Evolutionary conservation across 1,139 yeast genomes (phyloP).

Genomic region (Sugiyamaella castrensis): DNA sequence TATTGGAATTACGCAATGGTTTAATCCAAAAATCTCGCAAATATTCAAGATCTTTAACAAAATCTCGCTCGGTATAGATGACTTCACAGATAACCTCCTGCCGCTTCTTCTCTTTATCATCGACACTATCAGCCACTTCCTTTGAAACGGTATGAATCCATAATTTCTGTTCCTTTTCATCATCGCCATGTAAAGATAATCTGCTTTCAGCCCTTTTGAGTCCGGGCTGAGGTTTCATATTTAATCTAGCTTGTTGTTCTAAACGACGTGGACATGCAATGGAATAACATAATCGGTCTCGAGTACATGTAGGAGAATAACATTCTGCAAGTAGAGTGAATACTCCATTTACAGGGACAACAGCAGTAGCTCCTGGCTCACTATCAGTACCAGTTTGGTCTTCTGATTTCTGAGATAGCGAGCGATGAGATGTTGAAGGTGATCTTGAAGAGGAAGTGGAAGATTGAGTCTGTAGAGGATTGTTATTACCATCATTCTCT

Average conservation of each 20-base stretch:
- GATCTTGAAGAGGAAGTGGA: slow-evolving; percentile 6
- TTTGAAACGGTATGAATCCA: slow-evolving; percentile 95
- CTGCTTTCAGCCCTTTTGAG: slow-evolving; percentile 78
- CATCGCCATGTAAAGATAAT: slow-evolving; percentile 69
- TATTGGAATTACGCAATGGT: slow-evolving; percentile 80
- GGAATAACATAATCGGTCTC: slow-evolving; percentile 84
- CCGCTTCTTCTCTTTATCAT: slow-evolving; percentile 83
- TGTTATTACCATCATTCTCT: slow-evolving; percentile 19
- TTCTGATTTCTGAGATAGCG: slow-evolving; percentile 8
- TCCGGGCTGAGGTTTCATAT: slow-evolving; percentile 86
- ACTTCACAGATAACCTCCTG: slow-evolving; percentile 96
- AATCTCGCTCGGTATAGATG: slow-evolving; percentile 90
- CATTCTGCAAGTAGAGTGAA: slow-evolving; percentile 91
- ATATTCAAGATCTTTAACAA: slow-evolving; percentile 90
- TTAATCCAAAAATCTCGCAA: slow-evolving; percentile 91
- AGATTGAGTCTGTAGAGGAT: background rate
- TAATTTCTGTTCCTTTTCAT: slow-evolving; percentile 78
- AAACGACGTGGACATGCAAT: slow-evolving; percentile 96
- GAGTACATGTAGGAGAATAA: slow-evolving; percentile 93
- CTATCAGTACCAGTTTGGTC: background rate
- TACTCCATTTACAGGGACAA: slow-evolving; percentile 68
- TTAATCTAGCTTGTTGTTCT: slow-evolving; percentile 91
- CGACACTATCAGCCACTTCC: slow-evolving; percentile 71
- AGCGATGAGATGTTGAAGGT: slow-evolving; percentile 1
- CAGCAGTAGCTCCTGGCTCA: slow-evolving; percentile 11